Base-by-base conservation (phyloP, 169 alveolate species). In the Plasmodium malariae region DNA sequence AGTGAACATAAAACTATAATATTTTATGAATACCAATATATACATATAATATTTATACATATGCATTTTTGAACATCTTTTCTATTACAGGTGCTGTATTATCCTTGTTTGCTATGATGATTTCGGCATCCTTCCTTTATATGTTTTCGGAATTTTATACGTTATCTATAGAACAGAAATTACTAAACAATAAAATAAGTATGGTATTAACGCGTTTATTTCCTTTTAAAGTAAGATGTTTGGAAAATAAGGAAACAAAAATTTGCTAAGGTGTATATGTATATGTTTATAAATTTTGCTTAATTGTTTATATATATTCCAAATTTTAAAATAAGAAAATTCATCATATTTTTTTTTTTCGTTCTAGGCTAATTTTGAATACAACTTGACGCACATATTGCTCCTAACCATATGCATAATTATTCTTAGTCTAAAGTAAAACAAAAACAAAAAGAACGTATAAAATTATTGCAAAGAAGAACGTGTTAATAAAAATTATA, bases 341-440 rank as follows among this genome's bases (percentile, higher is more conserved):
- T 60, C 24, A 60, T 36, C 4, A 40, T 26, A 24, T 32, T n/a
- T 40, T 14, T 60, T 24, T 68, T 60, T 2, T 14, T 76, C 32
- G 24, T 60, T 80, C 57, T 51, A 48, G 69, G 40, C 63, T 55
- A 80, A 69, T 40, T 80, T 80, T 30, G 90, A 80, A 60, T 80
- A 80, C 70, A 80, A 80, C 71, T 71, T 80, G 62, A 80, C 90
- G 30, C 90, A 80, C 70, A 80, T 80, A 63, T 43, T 80, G 40
- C 90, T 80, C 40, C 71, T 80, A 30, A 80, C 90, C 70, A 65
- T 80, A 80, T 80, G 90, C 43, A 80, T 80, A 65, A 80, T 80
- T 69, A 65, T 80, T 17, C 90, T 80, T 80, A 80, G 90, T 37
- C 72, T 80, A n/a, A 80, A 80, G 90, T 80, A 80, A 80, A 36